phyloP scores from a whole-genome alignment of 352 stramenopile genomes.

The Elongisporangium undulatum region DNA sequence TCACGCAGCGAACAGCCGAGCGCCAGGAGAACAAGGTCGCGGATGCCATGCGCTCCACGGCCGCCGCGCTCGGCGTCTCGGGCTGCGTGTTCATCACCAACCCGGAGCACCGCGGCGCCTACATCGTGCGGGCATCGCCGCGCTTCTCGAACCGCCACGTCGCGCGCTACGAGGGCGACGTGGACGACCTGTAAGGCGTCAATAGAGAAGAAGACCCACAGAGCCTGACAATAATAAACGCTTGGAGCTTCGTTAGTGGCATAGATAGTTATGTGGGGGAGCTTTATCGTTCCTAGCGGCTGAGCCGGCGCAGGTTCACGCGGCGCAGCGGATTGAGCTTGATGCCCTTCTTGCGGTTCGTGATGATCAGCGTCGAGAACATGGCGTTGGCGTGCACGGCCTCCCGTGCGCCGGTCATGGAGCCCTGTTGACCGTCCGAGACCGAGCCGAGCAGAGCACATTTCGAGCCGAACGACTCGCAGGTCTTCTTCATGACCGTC shows the following conservation, averaged over 20 bases:
- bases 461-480: slow-evolving; percentile 42
- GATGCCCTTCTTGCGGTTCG: slow-evolving; percentile 73
- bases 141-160: slow-evolving; percentile 87
- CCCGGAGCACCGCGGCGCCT: slow-evolving; percentile 93
- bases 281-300: slow-evolving; percentile 31
- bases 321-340: slow-evolving; percentile 49
- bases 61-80: slow-evolving; percentile 87
- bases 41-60: slow-evolving; percentile 94
- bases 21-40: slow-evolving; percentile 91
- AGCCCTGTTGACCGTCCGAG: slow-evolving; percentile 69
- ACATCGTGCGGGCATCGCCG: slow-evolving; percentile 93
- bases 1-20: slow-evolving; percentile 93
- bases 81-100: slow-evolving; percentile 98
- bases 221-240: background rate
- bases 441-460: slow-evolving; percentile 50
- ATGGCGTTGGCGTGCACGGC: slow-evolving; percentile 74
- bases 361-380: slow-evolving; percentile 69
- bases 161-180: slow-evolving; percentile 79
- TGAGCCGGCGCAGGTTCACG: slow-evolving; percentile 46
- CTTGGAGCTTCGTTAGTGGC: background rate
- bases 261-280: background rate
- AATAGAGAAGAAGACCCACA: background rate
- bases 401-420: slow-evolving; percentile 51
- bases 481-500: slow-evolving; percentile 41
- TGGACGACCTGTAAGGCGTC: slow-evolving; percentile 56